Evolutionary conservation across 2,329 filamentous ascomycete genomes (phyloP), one percentile per base, ranked within the genome.

Genomic region (Fusarium udum): DNA sequence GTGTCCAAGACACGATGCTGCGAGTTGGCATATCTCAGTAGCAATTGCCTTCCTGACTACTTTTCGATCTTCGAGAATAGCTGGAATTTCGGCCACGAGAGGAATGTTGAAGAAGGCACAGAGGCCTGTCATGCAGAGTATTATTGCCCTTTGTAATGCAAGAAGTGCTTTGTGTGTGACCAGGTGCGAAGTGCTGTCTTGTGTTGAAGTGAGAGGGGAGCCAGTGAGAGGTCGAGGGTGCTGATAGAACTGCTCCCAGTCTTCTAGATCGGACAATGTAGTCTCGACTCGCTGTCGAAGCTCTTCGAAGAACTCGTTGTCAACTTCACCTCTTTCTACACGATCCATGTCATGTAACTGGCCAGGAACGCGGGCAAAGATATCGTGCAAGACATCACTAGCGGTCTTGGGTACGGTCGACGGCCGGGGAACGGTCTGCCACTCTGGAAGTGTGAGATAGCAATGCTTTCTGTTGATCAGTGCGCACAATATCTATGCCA

Each of bases 281-380:
- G 20, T 34, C 26, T 71, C 53, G 11, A 66, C 61, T 14, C 49
- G 53, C 4, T 31, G 61, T 7, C 24, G 32, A 13, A 70, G 31
- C 1, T 55, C 8, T 3, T 26, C 16, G 3, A 7, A 6, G 15
- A 61, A 49, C 4, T 45, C 15, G 2, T 15, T 22, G 5, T 39
- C 42, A 1, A 12, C 28, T 14, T 46, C 53, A 1, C n/a, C 37
- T 15, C 22, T 45, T 9, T 61, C 18, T 9, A 66, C 10, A 5
- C 18, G 9, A 32, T 56, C 67, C 24, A 66, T 43, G 7, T 70
- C 67, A 10, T 55, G 18, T 7, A 70, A 20, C 3, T 56, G 53
- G 10, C 67, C 67, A 6, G 67, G 67, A 26, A 70, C 42, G 10
- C 37, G 10, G 22, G 67, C 37, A 22, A 70, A 70, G 18, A 70